phyloP scores from a whole-genome alignment of 2,329 filamentous ascomycete species.

The Niveomyces coronatus region DNA sequence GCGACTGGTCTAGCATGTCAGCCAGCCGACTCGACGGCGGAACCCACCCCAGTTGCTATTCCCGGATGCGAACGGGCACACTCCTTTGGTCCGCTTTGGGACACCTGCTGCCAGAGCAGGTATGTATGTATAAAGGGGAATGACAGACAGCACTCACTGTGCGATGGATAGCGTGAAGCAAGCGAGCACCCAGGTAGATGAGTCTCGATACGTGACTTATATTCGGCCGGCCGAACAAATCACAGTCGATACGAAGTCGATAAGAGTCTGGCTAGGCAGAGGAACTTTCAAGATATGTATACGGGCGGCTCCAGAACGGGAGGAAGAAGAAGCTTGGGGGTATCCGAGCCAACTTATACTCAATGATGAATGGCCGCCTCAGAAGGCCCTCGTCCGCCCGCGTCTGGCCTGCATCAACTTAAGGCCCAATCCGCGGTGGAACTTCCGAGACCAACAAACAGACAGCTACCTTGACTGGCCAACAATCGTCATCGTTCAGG shows the following conservation, averaged over 20 bases:
- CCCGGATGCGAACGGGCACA: constrained; percentile 4
- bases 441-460: constrained; percentile 11
- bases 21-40: constrained; percentile 9
- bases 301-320: neutral
- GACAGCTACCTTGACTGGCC: constrained; percentile 7
- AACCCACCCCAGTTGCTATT: constrained; percentile 10
- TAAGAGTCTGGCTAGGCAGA: neutral
- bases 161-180: too few species aligned
- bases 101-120: neutral
- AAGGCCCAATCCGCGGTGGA: constrained; percentile 10
- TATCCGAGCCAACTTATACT: constrained; percentile 30
- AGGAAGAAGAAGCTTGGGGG: constrained; percentile 13
- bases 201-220: neutral
- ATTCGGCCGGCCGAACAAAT: constrained; percentile 1
- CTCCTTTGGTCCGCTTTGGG: constrained; percentile 1
- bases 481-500: constrained; percentile 8
- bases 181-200: too few species aligned
- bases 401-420: constrained; percentile 9
- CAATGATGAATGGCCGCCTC: constrained; percentile 15
- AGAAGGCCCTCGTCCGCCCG: constrained; percentile 16
- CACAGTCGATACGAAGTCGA: constrained; percentile 4
- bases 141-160: constrained; percentile 1
- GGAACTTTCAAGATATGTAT: constrained; percentile 1
- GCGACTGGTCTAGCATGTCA: constrained; percentile 9
- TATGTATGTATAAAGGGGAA: too few species aligned